phyloP scores from a whole-genome alignment of 2,329 filamentous ascomycete species.

The Fusarium nodosum region DNA sequence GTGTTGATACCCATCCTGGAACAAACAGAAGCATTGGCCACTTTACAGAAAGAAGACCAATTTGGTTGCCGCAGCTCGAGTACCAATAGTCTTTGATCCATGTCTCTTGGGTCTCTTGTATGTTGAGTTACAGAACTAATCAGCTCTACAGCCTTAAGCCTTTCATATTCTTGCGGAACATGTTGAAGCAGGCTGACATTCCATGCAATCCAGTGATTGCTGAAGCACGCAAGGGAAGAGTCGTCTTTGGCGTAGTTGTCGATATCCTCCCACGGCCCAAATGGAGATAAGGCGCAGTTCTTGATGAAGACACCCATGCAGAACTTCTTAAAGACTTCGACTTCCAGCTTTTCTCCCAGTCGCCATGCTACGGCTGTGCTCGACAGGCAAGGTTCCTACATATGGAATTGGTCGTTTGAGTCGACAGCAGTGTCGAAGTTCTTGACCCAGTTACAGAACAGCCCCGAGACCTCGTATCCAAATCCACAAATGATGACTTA shows the following conservation, averaged over 20 bases:
- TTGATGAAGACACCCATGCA: background rate
- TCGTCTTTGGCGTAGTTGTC: background rate
- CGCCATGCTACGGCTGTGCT: background rate
- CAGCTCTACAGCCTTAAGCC: background rate
- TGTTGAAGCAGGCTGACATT: background rate
- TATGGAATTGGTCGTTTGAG: background rate
- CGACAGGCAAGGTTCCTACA: background rate
- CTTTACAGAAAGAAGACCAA: background rate
- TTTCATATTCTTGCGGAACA: background rate
- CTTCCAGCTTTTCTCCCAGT: background rate
- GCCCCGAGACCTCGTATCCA: fast-evolving
- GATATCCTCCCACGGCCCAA: background rate
- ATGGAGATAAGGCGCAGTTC: background rate
- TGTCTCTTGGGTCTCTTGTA: background rate
- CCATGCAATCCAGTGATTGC: background rate
- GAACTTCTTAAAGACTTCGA: background rate
- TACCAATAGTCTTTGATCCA: background rate
- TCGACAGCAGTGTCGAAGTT: background rate
- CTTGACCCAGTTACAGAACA: background rate
- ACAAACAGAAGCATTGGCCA: background rate
- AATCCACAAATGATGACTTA: background rate
- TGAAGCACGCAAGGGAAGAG: background rate
- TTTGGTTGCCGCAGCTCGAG: background rate
- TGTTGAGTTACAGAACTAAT: fast-evolving
- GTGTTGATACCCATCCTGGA: background rate